Percentiles rank a stretch among this genome's conserved stretches.
Conservation (phyloP, 2,329 filamentous ascomycete genomes). For the Huntiella moniliformis region DNA sequence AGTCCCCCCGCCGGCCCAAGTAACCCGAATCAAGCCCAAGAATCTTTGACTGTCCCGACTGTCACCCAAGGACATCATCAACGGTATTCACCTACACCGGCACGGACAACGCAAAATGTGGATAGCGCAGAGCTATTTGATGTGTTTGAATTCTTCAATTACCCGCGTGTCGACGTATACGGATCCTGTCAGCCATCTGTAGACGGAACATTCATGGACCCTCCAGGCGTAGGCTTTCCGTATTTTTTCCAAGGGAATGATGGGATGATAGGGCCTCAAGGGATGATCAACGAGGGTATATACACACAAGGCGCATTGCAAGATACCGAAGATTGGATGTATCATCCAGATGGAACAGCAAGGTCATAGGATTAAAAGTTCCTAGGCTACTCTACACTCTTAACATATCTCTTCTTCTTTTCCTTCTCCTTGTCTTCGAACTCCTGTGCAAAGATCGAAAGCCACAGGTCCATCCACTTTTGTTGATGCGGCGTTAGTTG, state of each 20-base stretch:
- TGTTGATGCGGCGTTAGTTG: conserved; percentile 46
- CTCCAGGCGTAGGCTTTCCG: too few relatives aligned
- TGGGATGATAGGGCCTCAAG: too few relatives aligned
- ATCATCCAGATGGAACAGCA: too few relatives aligned
- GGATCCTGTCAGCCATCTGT: not conserved
- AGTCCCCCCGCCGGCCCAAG: not conserved
- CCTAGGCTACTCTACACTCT: not conserved
- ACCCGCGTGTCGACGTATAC: conserved; percentile 39
- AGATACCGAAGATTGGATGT: too few relatives aligned
- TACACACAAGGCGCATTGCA: too few relatives aligned
- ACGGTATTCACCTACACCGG: not conserved
- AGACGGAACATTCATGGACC: not conserved
- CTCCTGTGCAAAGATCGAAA: conserved; percentile 36
- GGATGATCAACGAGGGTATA: too few relatives aligned
- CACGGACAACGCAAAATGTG: not conserved
- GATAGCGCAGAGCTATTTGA: conserved; percentile 74
- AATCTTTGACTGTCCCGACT: conserved; percentile 18
- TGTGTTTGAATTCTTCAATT: conserved; percentile 89
- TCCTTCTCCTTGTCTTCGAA: conserved; percentile 5
- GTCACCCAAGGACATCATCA: not conserved
- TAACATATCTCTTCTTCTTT: conserved; percentile 1
- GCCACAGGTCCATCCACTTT: conserved; percentile 58
- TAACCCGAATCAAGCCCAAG: conserved; percentile 7
- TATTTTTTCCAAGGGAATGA: too few relatives aligned
- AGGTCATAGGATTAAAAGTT: not conserved